A percentile compares a stretch with the other conserved stretches of the same genome.
phyloP scores from a whole-genome alignment of 2,329 filamentous ascomycete species.

The Bisporella sp. region DNA sequence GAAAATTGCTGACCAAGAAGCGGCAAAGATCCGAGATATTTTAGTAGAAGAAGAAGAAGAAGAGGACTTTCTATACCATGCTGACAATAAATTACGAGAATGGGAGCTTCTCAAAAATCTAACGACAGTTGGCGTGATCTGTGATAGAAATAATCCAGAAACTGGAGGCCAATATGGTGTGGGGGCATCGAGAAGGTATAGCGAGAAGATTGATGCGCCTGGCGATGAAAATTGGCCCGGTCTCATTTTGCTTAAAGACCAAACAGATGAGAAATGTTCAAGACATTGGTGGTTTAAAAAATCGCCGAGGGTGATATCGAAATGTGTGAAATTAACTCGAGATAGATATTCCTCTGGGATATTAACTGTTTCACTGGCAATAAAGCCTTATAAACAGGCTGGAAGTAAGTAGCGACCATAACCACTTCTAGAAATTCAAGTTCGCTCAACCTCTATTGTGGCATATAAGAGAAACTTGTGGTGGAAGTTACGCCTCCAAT shows the following conservation, averaged over 20 bases:
- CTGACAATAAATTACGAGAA: neutral
- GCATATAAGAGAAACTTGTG: no score
- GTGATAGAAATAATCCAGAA: neutral
- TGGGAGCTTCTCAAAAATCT: neutral
- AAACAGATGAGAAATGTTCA: neutral
- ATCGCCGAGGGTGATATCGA: neutral
- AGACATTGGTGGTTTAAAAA: neutral
- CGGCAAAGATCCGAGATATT: neutral
- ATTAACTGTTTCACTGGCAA: no score
- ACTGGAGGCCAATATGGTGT: neutral
- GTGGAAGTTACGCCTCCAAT: no score
- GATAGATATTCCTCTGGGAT: no score
- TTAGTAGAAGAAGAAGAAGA: neutral
- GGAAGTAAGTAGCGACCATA: no score
- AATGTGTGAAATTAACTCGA: neutral
- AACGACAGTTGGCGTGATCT: neutral
- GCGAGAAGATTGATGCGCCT: neutral
- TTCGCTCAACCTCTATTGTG: no score
- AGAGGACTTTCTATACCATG: neutral
- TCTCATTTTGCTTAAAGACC: neutral
- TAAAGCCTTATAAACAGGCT: no score
- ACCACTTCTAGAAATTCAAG: no score
- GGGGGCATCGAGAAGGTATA: neutral
- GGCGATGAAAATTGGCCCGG: neutral
- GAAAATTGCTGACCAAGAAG: neutral